These are phyloP conservation scores for Teratosphaeria pseudoeucalypti DNA, from an alignment of 2,329 filamentous ascomycete species.

Conservation along the genomic window DNA sequence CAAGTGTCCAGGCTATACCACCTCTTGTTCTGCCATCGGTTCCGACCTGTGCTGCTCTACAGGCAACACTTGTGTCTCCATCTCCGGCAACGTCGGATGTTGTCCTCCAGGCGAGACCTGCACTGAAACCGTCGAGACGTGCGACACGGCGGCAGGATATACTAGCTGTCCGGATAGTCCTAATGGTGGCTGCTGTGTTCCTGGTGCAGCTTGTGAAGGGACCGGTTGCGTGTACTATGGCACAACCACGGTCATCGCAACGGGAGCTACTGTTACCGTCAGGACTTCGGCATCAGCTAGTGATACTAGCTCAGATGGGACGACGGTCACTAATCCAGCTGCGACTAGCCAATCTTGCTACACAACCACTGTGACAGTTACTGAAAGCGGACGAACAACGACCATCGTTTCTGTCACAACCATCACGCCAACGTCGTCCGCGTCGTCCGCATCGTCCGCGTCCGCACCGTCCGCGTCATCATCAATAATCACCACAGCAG, in stretches of 20 bases:
- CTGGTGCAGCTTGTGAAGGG: conserved; percentile 58
- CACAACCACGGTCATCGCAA: conserved; percentile 19
- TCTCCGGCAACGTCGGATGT: conserved; percentile 60
- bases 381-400: conserved; percentile 12
- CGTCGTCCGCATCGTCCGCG: background rate
- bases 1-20: conserved; percentile 56
- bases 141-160: conserved; percentile 47
- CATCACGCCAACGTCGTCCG: background rate
- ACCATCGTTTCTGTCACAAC: conserved; percentile 12
- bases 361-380: conserved; percentile 21
- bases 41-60: conserved; percentile 63
- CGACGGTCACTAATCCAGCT: conserved; percentile 1
- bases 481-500: conserved; percentile 15
- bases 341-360: conserved; percentile 12
- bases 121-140: conserved; percentile 52
- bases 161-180: conserved; percentile 53
- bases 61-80: conserved; percentile 53
- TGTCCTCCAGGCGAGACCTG: conserved; percentile 58
- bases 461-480: background rate
- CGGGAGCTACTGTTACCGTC: conserved; percentile 11
- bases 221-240: conserved; percentile 53
- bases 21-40: conserved; percentile 53
- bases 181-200: conserved; percentile 67
- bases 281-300: conserved; percentile 6
- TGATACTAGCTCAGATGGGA: background rate